Evolutionary conservation across 345 rosid species (phyloP).

Genomic region (Eucalyptus pauciflora): DNA sequence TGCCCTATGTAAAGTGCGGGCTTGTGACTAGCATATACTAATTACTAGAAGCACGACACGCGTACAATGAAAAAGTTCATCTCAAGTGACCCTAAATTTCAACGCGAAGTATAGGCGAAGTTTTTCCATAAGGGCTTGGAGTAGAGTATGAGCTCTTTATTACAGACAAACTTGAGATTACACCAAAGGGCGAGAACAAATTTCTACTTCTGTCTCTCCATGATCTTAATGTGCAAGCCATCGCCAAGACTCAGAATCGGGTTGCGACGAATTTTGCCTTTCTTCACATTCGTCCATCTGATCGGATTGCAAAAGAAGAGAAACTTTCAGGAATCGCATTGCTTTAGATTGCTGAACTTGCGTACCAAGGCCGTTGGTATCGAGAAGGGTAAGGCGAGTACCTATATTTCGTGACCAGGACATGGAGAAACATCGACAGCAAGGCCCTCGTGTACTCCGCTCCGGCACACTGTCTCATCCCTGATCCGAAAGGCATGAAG

Average conservation of each 20-base stretch:
- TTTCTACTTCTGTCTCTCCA: background rate
- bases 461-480: conserved; percentile 12
- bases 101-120: background rate
- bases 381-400: background rate
- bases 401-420: conserved; percentile 11
- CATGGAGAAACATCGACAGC: conserved; percentile 3
- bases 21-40: background rate
- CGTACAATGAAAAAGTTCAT: background rate
- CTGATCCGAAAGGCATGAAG: conserved; percentile 15
- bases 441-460: conserved; percentile 1
- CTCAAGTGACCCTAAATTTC: background rate
- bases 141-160: too few species aligned
- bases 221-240: background rate
- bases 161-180: background rate
- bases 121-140: too few species aligned
- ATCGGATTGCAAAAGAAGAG: background rate
- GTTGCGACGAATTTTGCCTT: background rate
- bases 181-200: background rate
- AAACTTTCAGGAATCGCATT: background rate
- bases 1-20: background rate
- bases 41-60: background rate
- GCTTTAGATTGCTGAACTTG: background rate
- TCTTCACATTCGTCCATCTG: background rate
- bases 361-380: background rate
- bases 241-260: background rate